Percentiles rank a stretch among this genome's conserved stretches.
These are phyloP conservation scores for Ustilago crameri DNA, from an alignment of 1,284 basidiomycete genomes.

Conservation along the genomic window DNA sequence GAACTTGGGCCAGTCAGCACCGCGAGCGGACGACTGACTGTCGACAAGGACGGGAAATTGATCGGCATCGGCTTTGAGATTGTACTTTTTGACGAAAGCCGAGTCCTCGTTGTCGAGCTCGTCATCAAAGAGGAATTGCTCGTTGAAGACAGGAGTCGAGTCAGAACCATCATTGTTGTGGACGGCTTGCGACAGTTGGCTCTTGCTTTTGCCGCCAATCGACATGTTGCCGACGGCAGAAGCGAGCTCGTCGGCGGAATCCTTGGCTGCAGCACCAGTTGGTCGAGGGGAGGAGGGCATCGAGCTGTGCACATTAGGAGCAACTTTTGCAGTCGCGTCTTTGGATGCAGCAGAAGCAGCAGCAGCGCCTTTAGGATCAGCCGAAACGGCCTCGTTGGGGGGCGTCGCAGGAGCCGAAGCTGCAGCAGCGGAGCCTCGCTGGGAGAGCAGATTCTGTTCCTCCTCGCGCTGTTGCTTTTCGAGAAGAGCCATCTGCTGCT, in stretches of 20 bases:
- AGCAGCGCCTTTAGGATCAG: slow-evolving; percentile 23
- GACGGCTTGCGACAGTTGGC: slow-evolving; percentile 11
- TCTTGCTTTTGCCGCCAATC: slow-evolving; percentile 17
- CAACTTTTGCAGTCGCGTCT: slow-evolving; percentile 14
- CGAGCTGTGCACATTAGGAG: slow-evolving; percentile 31
- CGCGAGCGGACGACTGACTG: slow-evolving; percentile 72
- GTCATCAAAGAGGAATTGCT: slow-evolving; percentile 65
- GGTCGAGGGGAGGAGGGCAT: slow-evolving; percentile 49
- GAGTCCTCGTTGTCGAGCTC: slow-evolving; percentile 66
- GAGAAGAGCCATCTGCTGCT: slow-evolving; percentile 56
- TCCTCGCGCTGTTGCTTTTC: slow-evolving; percentile 58
- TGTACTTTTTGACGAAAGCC: slow-evolving; percentile 67
- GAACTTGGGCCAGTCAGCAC: slow-evolving; percentile 94
- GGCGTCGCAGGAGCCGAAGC: slow-evolving; percentile 52
- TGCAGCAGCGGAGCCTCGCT: slow-evolving; percentile 12
- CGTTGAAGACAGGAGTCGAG: slow-evolving; percentile 60
- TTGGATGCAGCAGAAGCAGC: slow-evolving; percentile 3
- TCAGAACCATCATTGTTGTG: slow-evolving; percentile 4
- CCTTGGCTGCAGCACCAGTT: slow-evolving; percentile 11
- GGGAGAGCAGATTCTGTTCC: slow-evolving; percentile 39
- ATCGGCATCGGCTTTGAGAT: slow-evolving; percentile 61
- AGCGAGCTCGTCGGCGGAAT: slow-evolving; percentile 26
- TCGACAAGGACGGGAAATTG: slow-evolving; percentile 76
- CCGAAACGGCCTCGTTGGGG: slow-evolving; percentile 22
- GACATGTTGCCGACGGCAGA: slow-evolving; percentile 33